Percentiles rank a stretch among this genome's conserved stretches.
These are phyloP conservation scores for Petrea volubilis DNA, from an alignment of 257 asterid species.

Conservation along the genomic window DNA sequence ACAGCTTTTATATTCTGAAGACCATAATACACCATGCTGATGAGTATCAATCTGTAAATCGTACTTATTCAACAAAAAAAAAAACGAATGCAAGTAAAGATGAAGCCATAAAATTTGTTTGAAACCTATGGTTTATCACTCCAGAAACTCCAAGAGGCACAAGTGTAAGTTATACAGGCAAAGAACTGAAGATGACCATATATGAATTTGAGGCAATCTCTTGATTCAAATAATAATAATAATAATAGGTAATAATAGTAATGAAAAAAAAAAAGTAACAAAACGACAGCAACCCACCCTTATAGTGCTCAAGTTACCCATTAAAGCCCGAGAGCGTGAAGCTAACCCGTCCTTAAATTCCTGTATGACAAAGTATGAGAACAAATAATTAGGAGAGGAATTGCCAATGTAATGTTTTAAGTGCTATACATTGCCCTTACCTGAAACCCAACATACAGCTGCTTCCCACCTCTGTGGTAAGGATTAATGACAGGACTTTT, in stretches of 20 bases:
- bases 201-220: background rate
- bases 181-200: background rate
- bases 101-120: background rate
- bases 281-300: constrained; percentile 49
- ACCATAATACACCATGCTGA: too few relatives aligned
- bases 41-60: too few relatives aligned
- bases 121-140: background rate
- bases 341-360: constrained; percentile 84
- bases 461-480: constrained; percentile 96
- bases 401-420: background rate
- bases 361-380: constrained; percentile 45
- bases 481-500: constrained; percentile 86
- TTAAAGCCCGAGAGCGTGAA: constrained; percentile 66
- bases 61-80: too few relatives aligned
- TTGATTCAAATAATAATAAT: background rate
- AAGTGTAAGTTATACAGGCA: background rate
- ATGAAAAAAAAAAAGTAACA: background rate
- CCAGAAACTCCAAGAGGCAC: background rate
- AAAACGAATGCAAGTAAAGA: background rate
- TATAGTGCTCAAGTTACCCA: constrained; percentile 51
- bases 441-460: constrained; percentile 84
- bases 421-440: constrained; percentile 34
- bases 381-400: constrained; percentile 3
- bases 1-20: background rate
- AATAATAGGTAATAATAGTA: too few relatives aligned